Conservation (phyloP, 2,329 filamentous ascomycete species). For the Fusarium sp. region DNA sequence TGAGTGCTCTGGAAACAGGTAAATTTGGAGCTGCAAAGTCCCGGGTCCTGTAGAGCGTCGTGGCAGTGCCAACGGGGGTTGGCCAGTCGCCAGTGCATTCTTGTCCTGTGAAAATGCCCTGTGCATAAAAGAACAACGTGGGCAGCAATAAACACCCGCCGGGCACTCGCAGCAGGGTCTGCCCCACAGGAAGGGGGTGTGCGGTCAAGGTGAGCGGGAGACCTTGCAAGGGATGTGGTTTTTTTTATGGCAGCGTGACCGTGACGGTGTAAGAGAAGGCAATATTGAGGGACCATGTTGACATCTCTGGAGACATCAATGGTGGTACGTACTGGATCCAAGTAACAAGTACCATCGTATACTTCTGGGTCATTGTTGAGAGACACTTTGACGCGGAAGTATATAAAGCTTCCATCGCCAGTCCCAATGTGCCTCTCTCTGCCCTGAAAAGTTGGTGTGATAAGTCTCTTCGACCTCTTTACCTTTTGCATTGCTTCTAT, state of each 20-base stretch:
- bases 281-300: slow-evolving; percentile 28
- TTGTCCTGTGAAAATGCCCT: slow-evolving; percentile 13
- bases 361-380: slow-evolving; percentile 34
- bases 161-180: slow-evolving; percentile 25
- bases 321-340: slow-evolving; percentile 31
- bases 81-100: neutral
- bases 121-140: slow-evolving; percentile 7
- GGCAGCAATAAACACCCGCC: slow-evolving; percentile 23
- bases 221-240: slow-evolving; percentile 29
- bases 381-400: slow-evolving; percentile 39
- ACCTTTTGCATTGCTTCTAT: slow-evolving; percentile 23
- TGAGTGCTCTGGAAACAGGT: neutral
- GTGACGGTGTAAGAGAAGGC: slow-evolving; percentile 37
- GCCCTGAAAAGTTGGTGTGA: slow-evolving; percentile 32
- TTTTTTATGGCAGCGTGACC: slow-evolving; percentile 38
- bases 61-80: slow-evolving; percentile 12
- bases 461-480: slow-evolving; percentile 37
- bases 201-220: slow-evolving; percentile 36
- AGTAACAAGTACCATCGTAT: slow-evolving; percentile 39
- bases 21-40: neutral
- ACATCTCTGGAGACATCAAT: slow-evolving; percentile 23
- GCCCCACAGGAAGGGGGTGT: slow-evolving; percentile 38
- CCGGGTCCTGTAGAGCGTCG: slow-evolving; percentile 11
- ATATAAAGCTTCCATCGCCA: slow-evolving; percentile 46
- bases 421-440: slow-evolving; percentile 18